phyloP scores from a whole-genome alignment of 2,329 filamentous ascomycete genomes.

The Ophiostoma piceae region DNA sequence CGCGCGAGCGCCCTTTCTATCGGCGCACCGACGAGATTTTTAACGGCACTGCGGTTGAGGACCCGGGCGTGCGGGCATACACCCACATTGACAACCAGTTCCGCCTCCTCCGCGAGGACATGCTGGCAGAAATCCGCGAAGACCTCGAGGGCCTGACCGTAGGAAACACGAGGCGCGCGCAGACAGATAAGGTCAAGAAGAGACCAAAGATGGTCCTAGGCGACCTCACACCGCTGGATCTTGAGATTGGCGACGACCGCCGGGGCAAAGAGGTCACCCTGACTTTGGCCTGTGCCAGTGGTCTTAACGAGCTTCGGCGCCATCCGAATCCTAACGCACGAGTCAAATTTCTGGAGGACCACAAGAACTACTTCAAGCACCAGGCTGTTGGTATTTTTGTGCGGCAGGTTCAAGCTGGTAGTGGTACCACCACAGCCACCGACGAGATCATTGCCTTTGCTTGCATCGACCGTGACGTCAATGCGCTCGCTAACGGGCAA shows the following conservation, averaged over 20 bases:
- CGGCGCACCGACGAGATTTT: constrained; percentile 47
- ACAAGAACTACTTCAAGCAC: constrained; percentile 51
- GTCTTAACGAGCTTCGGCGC: constrained; percentile 41
- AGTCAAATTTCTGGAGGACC: constrained; percentile 43
- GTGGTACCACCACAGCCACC: neutral
- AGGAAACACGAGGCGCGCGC: constrained; percentile 41
- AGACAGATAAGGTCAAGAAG: constrained; percentile 27
- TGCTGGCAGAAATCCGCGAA: constrained; percentile 60
- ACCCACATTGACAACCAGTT: constrained; percentile 66
- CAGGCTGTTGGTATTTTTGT: constrained; percentile 58
- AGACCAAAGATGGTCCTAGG: constrained; percentile 34
- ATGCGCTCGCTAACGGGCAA: constrained; percentile 36
- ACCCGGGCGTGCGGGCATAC: constrained; percentile 37
- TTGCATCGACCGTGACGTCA: constrained; percentile 48
- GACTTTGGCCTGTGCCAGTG: constrained; percentile 38
- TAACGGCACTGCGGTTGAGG: constrained; percentile 29
- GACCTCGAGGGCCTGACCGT: constrained; percentile 48
- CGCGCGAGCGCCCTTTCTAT: constrained; percentile 49
- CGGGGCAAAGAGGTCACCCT: constrained; percentile 37
- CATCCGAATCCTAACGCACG: constrained; percentile 31
- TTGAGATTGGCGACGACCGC: constrained; percentile 35
- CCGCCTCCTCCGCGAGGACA: constrained; percentile 64
- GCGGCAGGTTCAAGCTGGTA: constrained; percentile 29
- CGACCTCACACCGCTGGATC: constrained; percentile 36
- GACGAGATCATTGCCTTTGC: constrained; percentile 55